These are phyloP conservation scores for Kernera saxatilis DNA, from an alignment of 345 rosid species.

Conservation along the genomic window DNA sequence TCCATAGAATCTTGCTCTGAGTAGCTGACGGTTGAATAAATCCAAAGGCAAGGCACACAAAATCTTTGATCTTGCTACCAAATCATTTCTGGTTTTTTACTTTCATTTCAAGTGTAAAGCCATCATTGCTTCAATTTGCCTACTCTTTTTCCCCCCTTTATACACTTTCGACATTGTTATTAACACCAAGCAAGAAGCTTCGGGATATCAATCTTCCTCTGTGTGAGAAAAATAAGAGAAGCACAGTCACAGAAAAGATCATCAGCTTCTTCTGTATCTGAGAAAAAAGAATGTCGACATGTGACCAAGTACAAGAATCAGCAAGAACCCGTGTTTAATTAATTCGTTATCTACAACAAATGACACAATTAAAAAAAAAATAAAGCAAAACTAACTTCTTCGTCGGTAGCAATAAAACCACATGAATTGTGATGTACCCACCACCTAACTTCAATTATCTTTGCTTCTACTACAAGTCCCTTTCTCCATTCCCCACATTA, in stretches of 20 bases:
- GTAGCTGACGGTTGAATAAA: conserved; percentile 11
- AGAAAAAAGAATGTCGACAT: not conserved
- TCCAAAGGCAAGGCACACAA: conserved; percentile 6
- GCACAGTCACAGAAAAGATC: not conserved
- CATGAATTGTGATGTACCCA: conserved; percentile 7
- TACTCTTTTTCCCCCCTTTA: not conserved
- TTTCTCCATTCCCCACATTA: conserved; percentile 22
- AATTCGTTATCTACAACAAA: conserved; percentile 5
- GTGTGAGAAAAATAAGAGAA: not conserved
- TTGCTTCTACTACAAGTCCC: conserved; percentile 27
- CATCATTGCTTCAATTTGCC: conserved; percentile 8
- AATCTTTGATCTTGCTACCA: conserved; percentile 12
- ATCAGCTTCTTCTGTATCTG: conserved; percentile 10
- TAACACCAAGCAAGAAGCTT: conserved; percentile 14
- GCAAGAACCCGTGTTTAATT: conserved; percentile 18
- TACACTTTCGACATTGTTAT: not conserved
- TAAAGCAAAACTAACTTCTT: not conserved
- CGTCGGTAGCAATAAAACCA: conserved; percentile 27
- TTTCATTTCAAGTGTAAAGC: conserved; percentile 12
- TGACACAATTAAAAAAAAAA: not conserved
- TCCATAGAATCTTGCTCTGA: conserved; percentile 33
- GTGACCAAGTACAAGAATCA: conserved; percentile 19
- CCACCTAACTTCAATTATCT: conserved; percentile 26
- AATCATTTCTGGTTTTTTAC: not conserved
- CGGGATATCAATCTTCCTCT: not conserved